Evolutionary conservation across 768 basidiomycete genomes (phyloP).

Genomic region (Tricholoma flavovirens): DNA sequence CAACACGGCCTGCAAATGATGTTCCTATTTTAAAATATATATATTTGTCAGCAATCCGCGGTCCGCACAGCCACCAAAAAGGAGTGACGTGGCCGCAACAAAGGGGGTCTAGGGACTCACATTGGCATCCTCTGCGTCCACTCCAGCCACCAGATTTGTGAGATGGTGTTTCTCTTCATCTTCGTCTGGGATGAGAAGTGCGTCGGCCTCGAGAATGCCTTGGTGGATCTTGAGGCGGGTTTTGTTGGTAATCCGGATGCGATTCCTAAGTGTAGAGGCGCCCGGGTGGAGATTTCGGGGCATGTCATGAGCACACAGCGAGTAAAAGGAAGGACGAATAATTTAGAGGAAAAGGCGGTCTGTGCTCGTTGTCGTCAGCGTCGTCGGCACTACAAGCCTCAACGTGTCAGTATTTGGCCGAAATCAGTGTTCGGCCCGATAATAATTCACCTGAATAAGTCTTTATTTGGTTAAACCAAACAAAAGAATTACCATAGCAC

Average conservation of each 20-base stretch:
- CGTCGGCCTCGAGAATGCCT: conserved; percentile 77
- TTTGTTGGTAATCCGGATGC: conserved; percentile 91
- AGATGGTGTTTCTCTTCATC: conserved; percentile 80
- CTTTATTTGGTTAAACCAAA: conserved; percentile 33
- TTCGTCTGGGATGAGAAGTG: conserved; percentile 78
- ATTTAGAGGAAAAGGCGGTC: conserved; percentile 28
- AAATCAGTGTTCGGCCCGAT: conserved; percentile 56
- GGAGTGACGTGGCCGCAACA: conserved; percentile 33
- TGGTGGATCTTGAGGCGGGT: conserved; percentile 80
- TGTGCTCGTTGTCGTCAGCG: conserved; percentile 43
- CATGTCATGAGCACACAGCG: conserved; percentile 68
- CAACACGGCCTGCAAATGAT: conserved; percentile 47
- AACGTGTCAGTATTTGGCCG: conserved; percentile 58
- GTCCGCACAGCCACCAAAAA: conserved; percentile 44
- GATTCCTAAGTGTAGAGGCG: conserved; percentile 75
- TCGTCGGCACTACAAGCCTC: conserved; percentile 43
- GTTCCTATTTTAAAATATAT: conserved; percentile 43
- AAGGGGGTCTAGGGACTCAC: conserved; percentile 50
- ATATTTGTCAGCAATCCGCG: conserved; percentile 45
- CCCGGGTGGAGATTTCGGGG: conserved; percentile 75
- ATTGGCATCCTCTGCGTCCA: conserved; percentile 91
- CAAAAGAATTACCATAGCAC: conserved; percentile 16
- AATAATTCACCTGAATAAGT: conserved; percentile 32
- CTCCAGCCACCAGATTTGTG: conserved; percentile 71
- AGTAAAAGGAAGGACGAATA: conserved; percentile 29